phyloP scores from a whole-genome alignment of 164 flowering plant species.

The Chimonanthus praecox region DNA sequence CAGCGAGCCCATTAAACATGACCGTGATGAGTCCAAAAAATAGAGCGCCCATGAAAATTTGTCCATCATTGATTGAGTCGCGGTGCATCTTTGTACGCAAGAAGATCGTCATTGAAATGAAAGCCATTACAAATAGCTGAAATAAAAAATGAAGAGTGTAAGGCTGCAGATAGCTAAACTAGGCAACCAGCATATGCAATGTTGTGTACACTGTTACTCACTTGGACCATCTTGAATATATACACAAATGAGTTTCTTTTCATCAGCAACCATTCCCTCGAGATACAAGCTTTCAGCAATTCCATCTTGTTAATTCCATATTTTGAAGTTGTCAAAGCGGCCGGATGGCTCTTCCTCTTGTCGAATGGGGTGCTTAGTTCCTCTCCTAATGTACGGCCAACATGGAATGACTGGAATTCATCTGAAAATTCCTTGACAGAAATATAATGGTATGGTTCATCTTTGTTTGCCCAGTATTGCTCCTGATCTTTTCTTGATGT shows the following conservation, averaged over 20 bases:
- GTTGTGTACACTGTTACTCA: constrained; percentile 15
- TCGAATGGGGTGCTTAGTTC: constrained; percentile 56
- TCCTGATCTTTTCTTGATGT: constrained; percentile 74
- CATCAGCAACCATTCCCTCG: constrained; percentile 64
- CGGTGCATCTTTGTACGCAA: constrained; percentile 18
- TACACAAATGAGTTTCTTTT: constrained; percentile 65
- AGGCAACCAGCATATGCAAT: background rate
- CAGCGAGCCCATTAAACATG: constrained; percentile 14
- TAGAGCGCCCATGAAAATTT: constrained; percentile 14
- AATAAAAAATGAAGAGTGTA: background rate
- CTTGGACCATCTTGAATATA: constrained; percentile 50
- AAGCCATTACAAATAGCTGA: constrained; percentile 9
- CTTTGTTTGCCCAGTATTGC: constrained; percentile 53
- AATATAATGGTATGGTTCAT: constrained; percentile 44
- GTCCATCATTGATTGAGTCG: constrained; percentile 7
- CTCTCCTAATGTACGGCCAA: constrained; percentile 40
- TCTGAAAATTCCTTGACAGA: constrained; percentile 49
- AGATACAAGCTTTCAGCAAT: constrained; percentile 46
- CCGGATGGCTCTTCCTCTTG: constrained; percentile 55
- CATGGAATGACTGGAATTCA: constrained; percentile 53
- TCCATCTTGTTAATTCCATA: constrained; percentile 59
- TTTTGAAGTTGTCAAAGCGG: constrained; percentile 44
- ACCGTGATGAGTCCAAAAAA: constrained; percentile 12
- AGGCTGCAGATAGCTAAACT: background rate
- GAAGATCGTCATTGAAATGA: constrained; percentile 18